Base-by-base conservation (phyloP, 1,284 basidiomycete genomes). In the Stygiomarasmius scandens region DNA sequence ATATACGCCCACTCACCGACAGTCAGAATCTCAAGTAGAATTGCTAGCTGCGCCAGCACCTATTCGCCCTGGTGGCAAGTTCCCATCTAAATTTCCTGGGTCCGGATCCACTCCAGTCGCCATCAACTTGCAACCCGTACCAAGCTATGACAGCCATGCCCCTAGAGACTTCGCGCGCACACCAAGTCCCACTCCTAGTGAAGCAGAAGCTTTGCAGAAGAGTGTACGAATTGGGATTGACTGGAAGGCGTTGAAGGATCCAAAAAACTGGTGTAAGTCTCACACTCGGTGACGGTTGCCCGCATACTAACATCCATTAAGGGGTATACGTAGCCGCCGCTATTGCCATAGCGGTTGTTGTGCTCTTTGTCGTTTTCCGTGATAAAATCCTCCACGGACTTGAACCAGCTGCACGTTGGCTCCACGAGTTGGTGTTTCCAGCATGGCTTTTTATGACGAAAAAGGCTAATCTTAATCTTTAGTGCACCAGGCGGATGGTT, bases 321-420 rank as follows among this genome's bases (percentile, higher is more conserved):
- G 22, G 61, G 45, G 4, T 52, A 23, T 50, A 58, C 49, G 32
- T 62, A 54, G 49, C 60, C 51, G 19, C 60, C 54, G 24, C 63
- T 64, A 55, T 80, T 34, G 75, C 81, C 43, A 29, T 90, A 16
- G 78, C 82, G 8, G 27, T 55, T 10, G 24, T 29, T 5, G 74
- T 75, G 1, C 78, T 92, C 51, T 79, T 92, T 61, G 77, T 82
- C 2, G 68, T 92, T 16, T 92, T 83, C 64, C 85, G 89, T 65
- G 70, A 69, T 50, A 9, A 49, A 6, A 55, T 55, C 11, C n/a
- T 55, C 11, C 36, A 27, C 16, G 32, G 47, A 16, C 38, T 55
- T 24, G 47, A 38, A 22, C 54, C 54, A 43, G 54, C 47, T 11
- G 48, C 47, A 25, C 47, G 48, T 2, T 55, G 47, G 47, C 22